Conservation (phyloP, 148 eudicot genomes). For the Rheum nobile region DNA sequence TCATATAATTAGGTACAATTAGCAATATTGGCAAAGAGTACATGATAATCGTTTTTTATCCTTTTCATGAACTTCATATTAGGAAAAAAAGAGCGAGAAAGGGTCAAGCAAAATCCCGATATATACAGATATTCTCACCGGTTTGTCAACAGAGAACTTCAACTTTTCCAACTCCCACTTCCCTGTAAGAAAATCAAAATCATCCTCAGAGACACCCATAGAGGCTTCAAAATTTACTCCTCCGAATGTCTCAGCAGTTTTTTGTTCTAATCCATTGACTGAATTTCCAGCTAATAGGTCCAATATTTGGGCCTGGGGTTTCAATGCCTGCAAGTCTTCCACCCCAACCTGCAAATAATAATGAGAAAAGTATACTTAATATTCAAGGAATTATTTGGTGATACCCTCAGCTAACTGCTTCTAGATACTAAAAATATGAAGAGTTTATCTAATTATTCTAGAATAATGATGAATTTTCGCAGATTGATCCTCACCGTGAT, state of each 20-base stretch:
- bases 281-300: conserved; percentile 22
- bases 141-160: conserved; percentile 69
- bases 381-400: no score
- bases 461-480: not conserved
- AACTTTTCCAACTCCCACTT: conserved; percentile 67
- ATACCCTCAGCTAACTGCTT: no score
- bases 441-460: not conserved
- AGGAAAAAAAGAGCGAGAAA: not conserved
- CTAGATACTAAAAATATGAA: not conserved
- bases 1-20: not conserved
- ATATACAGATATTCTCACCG: conserved; percentile 34
- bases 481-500: conserved; percentile 44
- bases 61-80: no score
- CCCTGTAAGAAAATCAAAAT: conserved; percentile 25
- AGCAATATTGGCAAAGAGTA: conserved; percentile 3
- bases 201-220: conserved; percentile 50
- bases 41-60: not conserved
- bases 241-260: conserved; percentile 30
- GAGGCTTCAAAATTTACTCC: conserved; percentile 68
- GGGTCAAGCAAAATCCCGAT: not conserved
- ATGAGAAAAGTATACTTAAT: not conserved
- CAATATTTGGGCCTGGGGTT: conserved; percentile 41
- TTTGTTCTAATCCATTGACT: conserved; percentile 22
- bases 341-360: conserved; percentile 52
- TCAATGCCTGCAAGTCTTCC: conserved; percentile 67